These are phyloP conservation scores for Aureobasidium subglaciale DNA, from an alignment of 2,329 filamentous ascomycete genomes.

Conservation along the genomic window DNA sequence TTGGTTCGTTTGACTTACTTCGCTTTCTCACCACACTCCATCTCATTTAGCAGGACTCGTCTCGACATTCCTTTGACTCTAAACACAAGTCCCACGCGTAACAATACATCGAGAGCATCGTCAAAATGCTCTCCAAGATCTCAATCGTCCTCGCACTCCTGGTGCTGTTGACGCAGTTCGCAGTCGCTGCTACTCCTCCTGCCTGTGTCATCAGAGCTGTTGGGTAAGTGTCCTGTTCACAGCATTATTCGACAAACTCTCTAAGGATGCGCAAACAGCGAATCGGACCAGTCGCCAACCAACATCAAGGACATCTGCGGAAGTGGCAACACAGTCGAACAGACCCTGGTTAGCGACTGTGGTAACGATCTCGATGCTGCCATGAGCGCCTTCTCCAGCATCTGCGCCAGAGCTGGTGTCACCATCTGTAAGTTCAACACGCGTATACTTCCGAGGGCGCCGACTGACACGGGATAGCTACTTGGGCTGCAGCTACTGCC, in stretches of 20 bases:
- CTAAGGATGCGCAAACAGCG: slow-evolving; percentile 20
- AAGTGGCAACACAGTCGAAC: slow-evolving; percentile 23
- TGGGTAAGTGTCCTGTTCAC: slow-evolving; percentile 34
- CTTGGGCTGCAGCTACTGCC: slow-evolving; percentile 17
- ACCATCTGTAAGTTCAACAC: slow-evolving; percentile 22
- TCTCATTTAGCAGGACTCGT: neutral
- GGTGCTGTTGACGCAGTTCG: slow-evolving; percentile 37
- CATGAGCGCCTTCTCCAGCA: slow-evolving; percentile 25
- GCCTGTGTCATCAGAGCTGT: slow-evolving; percentile 46
- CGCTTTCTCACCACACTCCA: neutral
- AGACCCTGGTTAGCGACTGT: slow-evolving; percentile 26
- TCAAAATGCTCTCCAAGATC: slow-evolving; percentile 41
- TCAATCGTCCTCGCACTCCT: slow-evolving; percentile 38
- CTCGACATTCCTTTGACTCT: neutral
- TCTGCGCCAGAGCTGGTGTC: slow-evolving; percentile 28
- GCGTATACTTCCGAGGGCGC: neutral
- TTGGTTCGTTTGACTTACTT: neutral
- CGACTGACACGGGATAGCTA: slow-evolving; percentile 1
- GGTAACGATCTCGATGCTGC: slow-evolving; percentile 24
- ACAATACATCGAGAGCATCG: neutral
- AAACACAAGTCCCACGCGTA: neutral
- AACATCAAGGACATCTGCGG: slow-evolving; percentile 29
- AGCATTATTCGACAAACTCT: neutral
- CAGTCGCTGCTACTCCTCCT: slow-evolving; percentile 37
- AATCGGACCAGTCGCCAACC: slow-evolving; percentile 24